A percentile compares a stretch with the other conserved stretches of the same genome.
These are phyloP conservation scores for Candida broadrunensis DNA, from an alignment of 805 yeast genomes.

Conservation along the genomic window DNA sequence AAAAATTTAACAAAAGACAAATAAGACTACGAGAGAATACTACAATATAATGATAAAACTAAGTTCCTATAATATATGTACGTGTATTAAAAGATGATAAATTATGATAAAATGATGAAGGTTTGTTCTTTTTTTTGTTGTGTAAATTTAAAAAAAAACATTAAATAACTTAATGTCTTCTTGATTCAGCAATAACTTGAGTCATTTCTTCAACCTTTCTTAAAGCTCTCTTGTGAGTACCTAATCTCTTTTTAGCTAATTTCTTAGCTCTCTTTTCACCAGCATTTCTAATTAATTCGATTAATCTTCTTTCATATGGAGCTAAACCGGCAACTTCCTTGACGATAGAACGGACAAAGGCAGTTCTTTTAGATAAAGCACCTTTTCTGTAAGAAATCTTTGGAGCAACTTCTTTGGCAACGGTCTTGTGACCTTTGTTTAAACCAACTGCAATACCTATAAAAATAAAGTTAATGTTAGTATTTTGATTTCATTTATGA, in stretches of 20 bases:
- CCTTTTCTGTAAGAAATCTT: conserved; percentile 93
- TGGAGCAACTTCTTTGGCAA: conserved; percentile 70
- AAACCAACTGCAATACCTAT: conserved; percentile 94
- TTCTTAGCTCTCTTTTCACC: conserved; percentile 99
- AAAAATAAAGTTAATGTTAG: conserved; percentile 33
- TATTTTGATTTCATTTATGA: too few species aligned
- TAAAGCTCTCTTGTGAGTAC: conserved; percentile 99
- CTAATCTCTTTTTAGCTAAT: conserved; percentile 99
- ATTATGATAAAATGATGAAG: too few species aligned
- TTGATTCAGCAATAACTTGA: conserved; percentile 92
- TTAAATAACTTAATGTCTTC: conserved; percentile 83
- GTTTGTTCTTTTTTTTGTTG: too few species aligned
- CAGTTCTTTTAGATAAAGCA: conserved; percentile 91
- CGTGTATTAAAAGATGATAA: background rate
- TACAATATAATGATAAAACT: too few species aligned
- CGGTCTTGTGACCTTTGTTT: conserved; percentile 99
- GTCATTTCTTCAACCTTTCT: conserved; percentile 99
- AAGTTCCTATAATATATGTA: background rate
- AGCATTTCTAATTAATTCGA: conserved; percentile 99
- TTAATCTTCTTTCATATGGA: conserved; percentile 99
- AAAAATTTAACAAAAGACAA: too few species aligned
- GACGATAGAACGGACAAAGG: conserved; percentile 91
- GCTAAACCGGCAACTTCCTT: conserved; percentile 98
- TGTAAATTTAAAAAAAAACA: too few species aligned
- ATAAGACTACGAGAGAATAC: too few species aligned